Evolutionary conservation across 202 grass and related monocot species (phyloP).

Genomic region (Setaria viridis): DNA sequence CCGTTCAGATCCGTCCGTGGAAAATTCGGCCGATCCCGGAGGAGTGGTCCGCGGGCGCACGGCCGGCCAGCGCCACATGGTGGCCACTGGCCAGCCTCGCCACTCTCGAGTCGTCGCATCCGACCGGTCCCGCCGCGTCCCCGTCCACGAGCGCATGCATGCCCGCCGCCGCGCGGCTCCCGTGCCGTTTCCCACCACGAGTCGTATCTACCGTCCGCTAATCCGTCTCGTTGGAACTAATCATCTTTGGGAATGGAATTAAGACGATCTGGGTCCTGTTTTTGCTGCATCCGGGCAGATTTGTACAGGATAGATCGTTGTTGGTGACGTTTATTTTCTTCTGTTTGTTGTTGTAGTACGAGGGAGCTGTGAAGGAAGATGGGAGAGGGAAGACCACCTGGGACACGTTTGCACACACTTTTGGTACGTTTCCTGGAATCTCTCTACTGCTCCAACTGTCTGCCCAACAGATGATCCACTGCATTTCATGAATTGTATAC

Average conservation of each 20-base stretch:
- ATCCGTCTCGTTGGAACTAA: background rate
- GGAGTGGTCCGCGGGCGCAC: too few species aligned
- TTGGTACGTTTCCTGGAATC: constrained; percentile 57
- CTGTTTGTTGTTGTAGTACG: constrained; percentile 54
- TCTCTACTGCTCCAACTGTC: background rate
- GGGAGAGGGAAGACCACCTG: constrained; percentile 84
- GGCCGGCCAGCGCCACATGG: background rate
- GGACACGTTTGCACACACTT: constrained; percentile 91
- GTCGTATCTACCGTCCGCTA: background rate
- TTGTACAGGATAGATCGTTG: background rate
- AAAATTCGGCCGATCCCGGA: background rate
- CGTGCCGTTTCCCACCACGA: too few species aligned
- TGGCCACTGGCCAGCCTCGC: background rate
- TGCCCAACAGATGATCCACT: background rate
- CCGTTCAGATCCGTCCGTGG: background rate
- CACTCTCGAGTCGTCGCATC: too few species aligned
- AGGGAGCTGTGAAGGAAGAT: constrained; percentile 85
- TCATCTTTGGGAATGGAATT: background rate
- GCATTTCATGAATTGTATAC: background rate
- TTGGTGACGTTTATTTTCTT: background rate
- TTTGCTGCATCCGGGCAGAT: background rate
- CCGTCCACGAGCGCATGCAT: background rate
- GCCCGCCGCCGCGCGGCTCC: background rate
- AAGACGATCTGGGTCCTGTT: background rate
- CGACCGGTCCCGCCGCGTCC: too few species aligned